Percentiles rank a stretch among this genome's conserved stretches.
Evolutionary conservation across 208 protist species (phyloP).

Genomic region (Wallacemonas rigidus): DNA sequence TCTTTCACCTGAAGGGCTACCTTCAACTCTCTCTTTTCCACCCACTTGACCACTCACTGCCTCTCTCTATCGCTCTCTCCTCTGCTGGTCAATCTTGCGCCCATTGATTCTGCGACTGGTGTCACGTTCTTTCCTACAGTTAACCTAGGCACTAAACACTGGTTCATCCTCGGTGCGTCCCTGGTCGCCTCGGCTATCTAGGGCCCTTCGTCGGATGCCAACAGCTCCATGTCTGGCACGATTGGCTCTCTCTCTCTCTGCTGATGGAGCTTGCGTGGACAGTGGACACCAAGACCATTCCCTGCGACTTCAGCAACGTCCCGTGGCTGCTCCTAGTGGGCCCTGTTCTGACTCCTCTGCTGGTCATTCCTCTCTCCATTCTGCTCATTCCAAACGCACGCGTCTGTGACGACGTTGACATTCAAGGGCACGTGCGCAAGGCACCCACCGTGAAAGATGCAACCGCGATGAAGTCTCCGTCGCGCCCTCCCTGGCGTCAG

Average conservation of each 20-base stretch:
- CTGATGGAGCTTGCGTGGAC: constrained; percentile 43
- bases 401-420: constrained; percentile 36
- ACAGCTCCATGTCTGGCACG: constrained; percentile 29
- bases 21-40: too few species aligned
- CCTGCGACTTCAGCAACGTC: constrained; percentile 75
- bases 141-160: background rate
- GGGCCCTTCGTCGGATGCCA: constrained; percentile 31
- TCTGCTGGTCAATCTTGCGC: too few species aligned
- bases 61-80: too few species aligned
- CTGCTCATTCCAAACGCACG: constrained; percentile 44
- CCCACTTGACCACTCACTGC: too few species aligned
- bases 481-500: background rate
- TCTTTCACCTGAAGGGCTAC: too few species aligned
- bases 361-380: constrained; percentile 55
- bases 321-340: constrained; percentile 58
- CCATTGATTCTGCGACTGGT: too few species aligned
- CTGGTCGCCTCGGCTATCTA: constrained; percentile 20
- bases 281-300: constrained; percentile 27
- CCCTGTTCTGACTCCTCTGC: constrained; percentile 52
- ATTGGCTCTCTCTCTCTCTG: constrained; percentile 32
- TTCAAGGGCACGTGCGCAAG: constrained; percentile 1
- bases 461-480: background rate
- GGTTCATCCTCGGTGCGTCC: constrained; percentile 31
- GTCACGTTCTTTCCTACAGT: too few species aligned
- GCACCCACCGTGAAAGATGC: background rate